These are phyloP conservation scores for Globisporangium recalcitrans DNA, from an alignment of 352 stramenopile genomes.

Conservation along the genomic window DNA sequence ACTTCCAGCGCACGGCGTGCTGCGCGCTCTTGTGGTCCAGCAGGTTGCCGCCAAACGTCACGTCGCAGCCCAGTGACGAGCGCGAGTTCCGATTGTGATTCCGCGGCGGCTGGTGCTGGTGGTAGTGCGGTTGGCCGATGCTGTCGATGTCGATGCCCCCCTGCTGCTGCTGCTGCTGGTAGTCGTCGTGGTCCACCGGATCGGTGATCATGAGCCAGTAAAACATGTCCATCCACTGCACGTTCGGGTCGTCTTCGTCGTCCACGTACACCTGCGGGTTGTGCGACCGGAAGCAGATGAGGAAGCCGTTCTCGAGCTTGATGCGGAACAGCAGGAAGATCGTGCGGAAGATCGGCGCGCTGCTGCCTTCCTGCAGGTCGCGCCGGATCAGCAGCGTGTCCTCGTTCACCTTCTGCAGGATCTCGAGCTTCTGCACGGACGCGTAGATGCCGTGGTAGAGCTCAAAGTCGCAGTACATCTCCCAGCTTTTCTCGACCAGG, in stretches of 20 bases:
- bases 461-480: constrained; percentile 76
- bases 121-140: not conserved
- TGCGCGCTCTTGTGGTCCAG: constrained; percentile 45
- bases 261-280: constrained; percentile 59
- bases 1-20: constrained; percentile 71
- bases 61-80: constrained; percentile 11
- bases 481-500: constrained; percentile 71
- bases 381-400: constrained; percentile 70
- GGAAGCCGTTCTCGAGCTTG: constrained; percentile 53
- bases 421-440: constrained; percentile 73
- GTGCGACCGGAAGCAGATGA: constrained; percentile 80
- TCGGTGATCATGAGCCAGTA: constrained; percentile 84
- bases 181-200: constrained; percentile 16
- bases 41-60: constrained; percentile 58
- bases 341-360: constrained; percentile 64
- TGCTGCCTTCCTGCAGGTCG: constrained; percentile 58
- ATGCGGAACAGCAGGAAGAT: constrained; percentile 77
- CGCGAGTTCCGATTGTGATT: not conserved
- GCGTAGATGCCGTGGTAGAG: constrained; percentile 77
- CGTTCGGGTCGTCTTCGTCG: constrained; percentile 73
- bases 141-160: constrained; percentile 9
- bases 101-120: constrained; percentile 10
- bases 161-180: not conserved
- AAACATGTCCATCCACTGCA: constrained; percentile 86
- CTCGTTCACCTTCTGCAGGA: constrained; percentile 72